Evolutionary conservation across 306 rosid species (phyloP).

Genomic region (Crotalaria pallida): DNA sequence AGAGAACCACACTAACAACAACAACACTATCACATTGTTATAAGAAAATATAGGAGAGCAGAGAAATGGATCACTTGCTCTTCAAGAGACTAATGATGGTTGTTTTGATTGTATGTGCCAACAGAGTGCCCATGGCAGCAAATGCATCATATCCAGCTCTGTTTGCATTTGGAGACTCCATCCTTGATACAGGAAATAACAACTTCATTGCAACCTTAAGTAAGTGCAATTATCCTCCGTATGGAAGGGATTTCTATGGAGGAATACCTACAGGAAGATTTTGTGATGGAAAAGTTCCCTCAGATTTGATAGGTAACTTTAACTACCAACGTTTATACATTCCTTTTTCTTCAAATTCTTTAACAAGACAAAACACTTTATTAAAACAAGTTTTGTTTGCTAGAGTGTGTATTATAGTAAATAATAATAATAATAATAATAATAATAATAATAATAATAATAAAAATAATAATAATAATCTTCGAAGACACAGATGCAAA

Average conservation of each 20-base stretch:
- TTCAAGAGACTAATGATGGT: neutral
- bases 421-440: too few species aligned
- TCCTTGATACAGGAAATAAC: too few species aligned
- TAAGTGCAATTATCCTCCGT: constrained; percentile 56
- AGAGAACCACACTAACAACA: too few species aligned
- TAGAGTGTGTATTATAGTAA: too few species aligned
- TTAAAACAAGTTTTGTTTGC: too few species aligned
- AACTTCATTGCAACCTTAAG: constrained; percentile 32
- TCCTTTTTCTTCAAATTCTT: too few species aligned
- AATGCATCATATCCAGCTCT: constrained; percentile 35
- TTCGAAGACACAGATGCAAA: too few species aligned
- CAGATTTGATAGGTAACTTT: constrained; percentile 53
- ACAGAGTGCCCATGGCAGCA: neutral
- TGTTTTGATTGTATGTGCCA: neutral
- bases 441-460: too few species aligned
- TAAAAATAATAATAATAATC: too few species aligned
- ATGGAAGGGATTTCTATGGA: constrained; percentile 41
- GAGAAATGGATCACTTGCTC: neutral
- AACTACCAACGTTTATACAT: too few species aligned
- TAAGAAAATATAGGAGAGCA: neutral
- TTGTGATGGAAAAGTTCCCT: constrained; percentile 38
- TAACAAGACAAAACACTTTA: too few species aligned
- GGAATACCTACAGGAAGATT: constrained; percentile 60
- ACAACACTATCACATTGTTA: neutral
- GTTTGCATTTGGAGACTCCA: constrained; percentile 62